These are phyloP conservation scores for Albugo candida DNA, from an alignment of 352 stramenopile species.

Conservation along the genomic window DNA sequence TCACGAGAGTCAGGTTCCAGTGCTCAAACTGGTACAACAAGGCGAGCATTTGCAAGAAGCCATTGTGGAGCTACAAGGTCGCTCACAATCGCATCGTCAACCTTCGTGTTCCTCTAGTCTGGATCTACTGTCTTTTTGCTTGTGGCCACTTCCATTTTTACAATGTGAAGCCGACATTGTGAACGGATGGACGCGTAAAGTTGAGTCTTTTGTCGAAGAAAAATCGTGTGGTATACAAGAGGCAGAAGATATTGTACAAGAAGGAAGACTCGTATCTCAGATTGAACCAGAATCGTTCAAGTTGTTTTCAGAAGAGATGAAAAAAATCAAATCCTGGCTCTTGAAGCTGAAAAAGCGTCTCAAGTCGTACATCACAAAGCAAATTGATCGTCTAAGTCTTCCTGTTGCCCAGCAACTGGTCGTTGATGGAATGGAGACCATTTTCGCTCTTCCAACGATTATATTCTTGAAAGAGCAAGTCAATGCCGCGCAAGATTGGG, in stretches of 20 bases:
- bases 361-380: constrained; percentile 47
- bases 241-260: constrained; percentile 35
- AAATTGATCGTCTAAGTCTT: constrained; percentile 41
- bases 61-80: constrained; percentile 10
- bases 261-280: constrained; percentile 20
- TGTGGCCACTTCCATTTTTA: constrained; percentile 61
- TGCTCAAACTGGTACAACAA: constrained; percentile 34
- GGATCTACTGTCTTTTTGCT: constrained; percentile 22
- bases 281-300: constrained; percentile 64
- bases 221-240: constrained; percentile 17
- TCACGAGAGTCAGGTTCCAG: constrained; percentile 48
- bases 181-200: constrained; percentile 33
- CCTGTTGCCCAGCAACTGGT: constrained; percentile 37
- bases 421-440: constrained; percentile 61
- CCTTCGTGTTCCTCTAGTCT: constrained; percentile 12
- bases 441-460: constrained; percentile 51
- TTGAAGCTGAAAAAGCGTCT: constrained; percentile 70
- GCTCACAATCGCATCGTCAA: neutral
- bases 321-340: constrained; percentile 62
- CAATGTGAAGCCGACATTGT: constrained; percentile 40
- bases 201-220: constrained; percentile 31
- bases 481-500: constrained; percentile 60
- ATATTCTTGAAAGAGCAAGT: constrained; percentile 65
- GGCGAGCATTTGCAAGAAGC: constrained; percentile 19
- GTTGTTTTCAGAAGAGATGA: constrained; percentile 59